Evolutionary conservation across 495 filamentous ascomycete species (phyloP).

Genomic region (Physcia stellaris): DNA sequence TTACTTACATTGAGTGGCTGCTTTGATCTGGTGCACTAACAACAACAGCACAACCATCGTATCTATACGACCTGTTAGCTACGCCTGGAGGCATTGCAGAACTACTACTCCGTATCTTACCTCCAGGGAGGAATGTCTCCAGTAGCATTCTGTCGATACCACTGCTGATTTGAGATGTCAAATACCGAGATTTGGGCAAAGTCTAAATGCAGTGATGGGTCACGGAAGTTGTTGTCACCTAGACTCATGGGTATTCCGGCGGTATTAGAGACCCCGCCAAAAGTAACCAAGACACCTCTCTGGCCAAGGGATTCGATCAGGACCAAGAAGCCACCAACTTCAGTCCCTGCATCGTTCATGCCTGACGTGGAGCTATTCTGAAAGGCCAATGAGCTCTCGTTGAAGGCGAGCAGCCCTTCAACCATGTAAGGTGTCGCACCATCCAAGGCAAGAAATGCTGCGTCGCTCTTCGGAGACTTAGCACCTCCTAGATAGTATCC

Average conservation of each 20-base stretch:
- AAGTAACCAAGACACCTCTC: slow-evolving; percentile 6
- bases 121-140: slow-evolving; percentile 11
- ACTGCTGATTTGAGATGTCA: slow-evolving; percentile 5
- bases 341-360: slow-evolving; percentile 9
- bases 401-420: slow-evolving; percentile 7
- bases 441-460: slow-evolving; percentile 1
- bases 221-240: not conserved
- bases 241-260: not conserved
- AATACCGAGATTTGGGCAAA: slow-evolving; percentile 9
- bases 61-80: too few species aligned
- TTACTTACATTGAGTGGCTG: slow-evolving; percentile 13
- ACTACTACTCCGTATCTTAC: too few species aligned
- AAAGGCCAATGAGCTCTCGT: slow-evolving; percentile 1
- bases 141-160: slow-evolving; percentile 8
- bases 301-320: slow-evolving; percentile 7
- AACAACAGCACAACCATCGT: slow-evolving; percentile 7
- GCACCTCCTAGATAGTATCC: slow-evolving; percentile 7
- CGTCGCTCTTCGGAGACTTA: slow-evolving; percentile 5
- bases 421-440: slow-evolving; percentile 5
- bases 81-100: too few species aligned
- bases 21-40: slow-evolving; percentile 9
- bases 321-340: slow-evolving; percentile 3
- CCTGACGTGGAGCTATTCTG: slow-evolving; percentile 5
- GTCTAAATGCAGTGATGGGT: slow-evolving; percentile 3
- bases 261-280: slow-evolving; percentile 8